Percentiles rank a stretch among this genome's conserved stretches.
Conservation (phyloP, 208 protist species). For the Leishmania tarentolae region DNA sequence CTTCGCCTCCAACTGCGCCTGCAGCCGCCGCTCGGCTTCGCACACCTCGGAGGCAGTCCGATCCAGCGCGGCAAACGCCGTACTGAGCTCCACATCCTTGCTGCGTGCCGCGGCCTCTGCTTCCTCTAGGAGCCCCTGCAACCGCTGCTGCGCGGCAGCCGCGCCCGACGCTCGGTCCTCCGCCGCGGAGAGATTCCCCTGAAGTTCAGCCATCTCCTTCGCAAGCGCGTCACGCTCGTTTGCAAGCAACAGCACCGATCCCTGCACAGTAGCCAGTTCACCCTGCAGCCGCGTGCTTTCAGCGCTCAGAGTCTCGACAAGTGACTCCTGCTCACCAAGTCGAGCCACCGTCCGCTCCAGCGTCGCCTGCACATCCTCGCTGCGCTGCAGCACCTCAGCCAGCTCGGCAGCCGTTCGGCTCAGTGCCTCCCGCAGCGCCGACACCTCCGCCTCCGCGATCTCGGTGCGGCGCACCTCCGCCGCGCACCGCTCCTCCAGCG, state of each 20-base stretch:
- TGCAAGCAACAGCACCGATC: background rate
- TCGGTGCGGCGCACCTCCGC: slow-evolving; percentile 6
- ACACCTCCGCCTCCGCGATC: slow-evolving; percentile 4
- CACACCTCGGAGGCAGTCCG: slow-evolving; percentile 25
- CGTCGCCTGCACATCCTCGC: slow-evolving; percentile 19
- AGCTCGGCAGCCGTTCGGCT: slow-evolving; percentile 1
- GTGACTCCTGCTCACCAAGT: slow-evolving; percentile 6
- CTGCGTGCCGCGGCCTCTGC: background rate
- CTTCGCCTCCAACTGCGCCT: background rate
- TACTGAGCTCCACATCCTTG: slow-evolving; percentile 6
- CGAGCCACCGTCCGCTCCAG: slow-evolving; percentile 3
- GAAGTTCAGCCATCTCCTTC: background rate
- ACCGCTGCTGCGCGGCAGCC: background rate
- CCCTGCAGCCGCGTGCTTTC: slow-evolving; percentile 3
- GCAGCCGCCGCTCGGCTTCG: slow-evolving; percentile 8
- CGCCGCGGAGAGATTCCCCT: background rate
- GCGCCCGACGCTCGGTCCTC: background rate
- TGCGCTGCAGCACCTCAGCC: slow-evolving; percentile 12
- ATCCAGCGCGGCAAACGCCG: slow-evolving; percentile 14
- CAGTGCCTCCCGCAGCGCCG: background rate
- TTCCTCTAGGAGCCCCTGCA: background rate
- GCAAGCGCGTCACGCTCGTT: slow-evolving; percentile 9
- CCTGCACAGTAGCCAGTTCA: background rate
- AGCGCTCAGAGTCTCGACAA: slow-evolving; percentile 14
- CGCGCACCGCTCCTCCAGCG: slow-evolving; percentile 3